Base-by-base conservation (phyloP, 2,329 filamentous ascomycete genomes). In the Aspergillus sp. region DNA sequence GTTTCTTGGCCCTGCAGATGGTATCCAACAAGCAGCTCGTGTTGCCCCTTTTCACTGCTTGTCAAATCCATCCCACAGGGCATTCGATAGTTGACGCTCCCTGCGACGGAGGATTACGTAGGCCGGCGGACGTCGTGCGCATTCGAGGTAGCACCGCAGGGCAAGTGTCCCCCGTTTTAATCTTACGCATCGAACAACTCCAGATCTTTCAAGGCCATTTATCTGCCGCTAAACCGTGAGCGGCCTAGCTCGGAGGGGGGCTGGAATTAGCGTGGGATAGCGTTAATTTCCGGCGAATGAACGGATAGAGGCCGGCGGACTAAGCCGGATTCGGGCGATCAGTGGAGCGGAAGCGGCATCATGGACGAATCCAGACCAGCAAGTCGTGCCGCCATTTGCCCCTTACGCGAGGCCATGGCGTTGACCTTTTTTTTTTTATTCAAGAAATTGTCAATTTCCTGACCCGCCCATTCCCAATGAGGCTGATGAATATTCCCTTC, bases 361-460 rank as follows among this genome's bases (percentile, higher is more conserved):
- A 24, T 24, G 3, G 45, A 47, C 45, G 20, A 24, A 47, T 47
- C n/a, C 18, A 22, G 20, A 24, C 45, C 45, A 47, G 22, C 18
- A 12, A 32, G 31, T 31, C 24, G 49, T 42, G 18, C 36, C 29
- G 31, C 46, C 18, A 55, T 36, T 55, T 47, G 54, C 54, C 54
- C 54, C 54, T 50, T 55, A 55, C 54, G 54, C 49, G 54, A 55
- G 46, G 46, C 31, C 46, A 49, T 50, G 45, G 18, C 45, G 45
- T 47, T 47, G 3, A 50, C 54, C 14, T 55, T 49, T 42, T 50
- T 47, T 26, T 26, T 42, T 18, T 18, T 42, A 50, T 55, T 50
- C 16, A 6, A 29, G 26, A 29, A 29, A 14, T 11, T 47, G 22
- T 14, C 45, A 18, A 22, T 47, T 20, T 24, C 45, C 20, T 20